These are phyloP conservation scores for Thermothielavioides terrestris DNA, from an alignment of 495 filamentous ascomycete genomes.

Conservation along the genomic window DNA sequence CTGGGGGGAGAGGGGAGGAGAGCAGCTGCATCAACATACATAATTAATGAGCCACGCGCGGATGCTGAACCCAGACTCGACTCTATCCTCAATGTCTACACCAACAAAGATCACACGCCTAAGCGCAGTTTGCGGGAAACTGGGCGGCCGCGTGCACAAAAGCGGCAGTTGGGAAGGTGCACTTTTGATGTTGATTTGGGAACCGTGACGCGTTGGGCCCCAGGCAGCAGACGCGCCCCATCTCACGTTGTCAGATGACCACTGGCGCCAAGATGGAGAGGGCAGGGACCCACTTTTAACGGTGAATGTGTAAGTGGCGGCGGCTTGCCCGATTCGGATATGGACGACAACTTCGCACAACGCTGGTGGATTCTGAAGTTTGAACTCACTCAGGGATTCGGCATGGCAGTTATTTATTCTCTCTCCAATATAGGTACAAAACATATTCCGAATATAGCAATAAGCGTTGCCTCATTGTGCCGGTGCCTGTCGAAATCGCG, in stretches of 20 bases:
- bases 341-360: too few relatives aligned
- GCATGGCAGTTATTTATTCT: too few relatives aligned
- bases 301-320: background rate
- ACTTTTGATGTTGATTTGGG: slow-evolving; percentile 6
- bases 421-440: too few relatives aligned
- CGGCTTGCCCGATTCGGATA: background rate
- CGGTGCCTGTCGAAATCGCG: too few relatives aligned
- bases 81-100: too few relatives aligned
- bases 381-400: too few relatives aligned
- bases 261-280: background rate
- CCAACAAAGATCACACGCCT: too few relatives aligned
- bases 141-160: background rate
- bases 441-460: too few relatives aligned
- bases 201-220: slow-evolving; percentile 6
- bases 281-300: background rate
- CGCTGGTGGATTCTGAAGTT: too few relatives aligned
- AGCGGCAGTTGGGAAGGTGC: background rate
- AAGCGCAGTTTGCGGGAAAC: too few relatives aligned
- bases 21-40: background rate
- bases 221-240: slow-evolving; percentile 8
- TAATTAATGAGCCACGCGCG: background rate
- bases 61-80: background rate
- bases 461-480: too few relatives aligned
- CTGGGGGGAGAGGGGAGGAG: too few relatives aligned
- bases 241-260: slow-evolving; percentile 16